Percentiles rank a stretch among this genome's conserved stretches.
phyloP scores from a whole-genome alignment of 306 rosid genomes.

The Dicorynia guianensis region DNA sequence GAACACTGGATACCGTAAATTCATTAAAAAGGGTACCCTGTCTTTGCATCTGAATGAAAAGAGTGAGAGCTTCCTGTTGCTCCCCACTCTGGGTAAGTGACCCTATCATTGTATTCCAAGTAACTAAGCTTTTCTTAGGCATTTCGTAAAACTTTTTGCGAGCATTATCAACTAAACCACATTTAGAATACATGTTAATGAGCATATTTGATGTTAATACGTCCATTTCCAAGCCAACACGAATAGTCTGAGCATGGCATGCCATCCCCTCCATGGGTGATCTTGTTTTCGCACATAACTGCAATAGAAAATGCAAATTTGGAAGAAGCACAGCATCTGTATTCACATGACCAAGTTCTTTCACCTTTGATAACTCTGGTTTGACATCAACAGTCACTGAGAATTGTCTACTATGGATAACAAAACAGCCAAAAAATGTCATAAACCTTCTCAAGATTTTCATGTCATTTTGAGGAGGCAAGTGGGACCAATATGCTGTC shows the following conservation, averaged over 20 bases:
- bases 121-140: conserved; percentile 75
- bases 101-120: conserved; percentile 88
- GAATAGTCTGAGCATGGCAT: conserved; percentile 70
- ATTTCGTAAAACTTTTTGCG: conserved; percentile 66
- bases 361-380: conserved; percentile 30
- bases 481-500: conserved; percentile 16
- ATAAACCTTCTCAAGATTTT: conserved; percentile 41
- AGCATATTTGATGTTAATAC: conserved; percentile 73
- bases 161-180: conserved; percentile 59
- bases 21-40: conserved; percentile 67
- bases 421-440: conserved; percentile 34
- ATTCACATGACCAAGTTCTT: conserved; percentile 38
- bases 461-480: conserved; percentile 45
- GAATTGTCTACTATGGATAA: conserved; percentile 36
- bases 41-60: conserved; percentile 73
- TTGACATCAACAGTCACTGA: conserved; percentile 47
- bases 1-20: conserved; percentile 85
- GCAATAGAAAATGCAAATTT: conserved; percentile 61
- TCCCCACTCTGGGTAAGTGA: conserved; percentile 64
- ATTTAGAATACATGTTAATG: conserved; percentile 78
- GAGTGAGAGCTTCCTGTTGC: conserved; percentile 65
- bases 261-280: conserved; percentile 60
- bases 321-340: conserved; percentile 40
- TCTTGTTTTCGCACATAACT: conserved; percentile 61
- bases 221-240: conserved; percentile 59